Base-by-base conservation (phyloP, 495 filamentous ascomycete genomes). In the Darksidea phi region DNA sequence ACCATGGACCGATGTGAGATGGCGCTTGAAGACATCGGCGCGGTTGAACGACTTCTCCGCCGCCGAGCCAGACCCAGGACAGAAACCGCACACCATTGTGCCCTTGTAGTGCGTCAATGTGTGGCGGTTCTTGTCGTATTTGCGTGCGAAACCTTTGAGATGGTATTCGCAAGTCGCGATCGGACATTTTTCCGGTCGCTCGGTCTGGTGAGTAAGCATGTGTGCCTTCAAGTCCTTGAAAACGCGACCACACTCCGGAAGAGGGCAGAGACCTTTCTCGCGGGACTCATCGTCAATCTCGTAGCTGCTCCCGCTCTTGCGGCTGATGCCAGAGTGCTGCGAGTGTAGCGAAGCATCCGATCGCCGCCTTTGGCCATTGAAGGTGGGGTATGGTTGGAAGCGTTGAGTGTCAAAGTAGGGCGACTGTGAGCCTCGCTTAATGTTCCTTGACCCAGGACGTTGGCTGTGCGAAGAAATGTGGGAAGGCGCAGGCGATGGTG, bases 121-220 rank as follows among this genome's bases (percentile, higher is more conserved):
- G 71, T 99, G 94, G n/a, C 94, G 79, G 72, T 97, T 97, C 77
- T 97, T 97, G 74, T 99, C 94, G 69, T 99, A 99, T 69, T 97
- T 99, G 41, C 94, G 80, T 4, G 94, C 93, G 69, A 99, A 99
- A 0, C 94, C 94, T 74, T 97, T 97, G 59, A 82, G 81, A 74
- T 96, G 91, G 71, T 96, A 99, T 67, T 96, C 91, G 79, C 94
- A 99, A 10, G 83, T 94, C 57, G 86, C 78, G 55, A 97, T 97
- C 0, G 94, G 94, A 71, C 94, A 99, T 71, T 99, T 99, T 58
- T 97, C 93, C 0, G 94, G 94, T 15, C 94, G 80, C 72, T 97
- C 92, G 53, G 86, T 86, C 75, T 92, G 89, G 74, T 99, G 94
- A 1, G 94, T 99, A 53, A 97, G 81, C 88, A 95, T 91, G 73